A percentile compares a stretch with the other conserved stretches of the same genome.
phyloP scores from a whole-genome alignment of 2,329 filamentous ascomycete species.

The Incumbomyces lentus region DNA sequence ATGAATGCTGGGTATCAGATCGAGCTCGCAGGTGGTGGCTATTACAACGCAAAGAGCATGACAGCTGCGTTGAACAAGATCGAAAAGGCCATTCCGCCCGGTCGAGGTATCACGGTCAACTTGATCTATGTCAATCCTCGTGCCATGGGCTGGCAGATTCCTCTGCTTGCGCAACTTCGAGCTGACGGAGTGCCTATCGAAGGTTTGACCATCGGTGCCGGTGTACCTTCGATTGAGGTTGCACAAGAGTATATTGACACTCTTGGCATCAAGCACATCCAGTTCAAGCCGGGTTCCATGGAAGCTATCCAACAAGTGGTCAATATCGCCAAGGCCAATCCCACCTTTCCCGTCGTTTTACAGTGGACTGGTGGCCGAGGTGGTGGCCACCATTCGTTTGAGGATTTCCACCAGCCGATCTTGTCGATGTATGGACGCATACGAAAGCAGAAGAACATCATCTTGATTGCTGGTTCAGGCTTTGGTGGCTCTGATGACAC shows the following conservation, averaged over 20 bases:
- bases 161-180: slow-evolving; percentile 66
- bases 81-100: slow-evolving; percentile 70
- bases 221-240: slow-evolving; percentile 86
- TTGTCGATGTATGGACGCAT: slow-evolving; percentile 86
- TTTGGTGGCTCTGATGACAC: slow-evolving; percentile 86
- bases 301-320: slow-evolving; percentile 83
- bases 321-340: slow-evolving; percentile 90
- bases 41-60: slow-evolving; percentile 75
- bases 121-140: slow-evolving; percentile 83
- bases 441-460: slow-evolving; percentile 73
- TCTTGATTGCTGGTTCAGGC: slow-evolving; percentile 80
- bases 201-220: slow-evolving; percentile 82
- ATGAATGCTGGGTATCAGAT: slow-evolving; percentile 96
- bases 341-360: slow-evolving; percentile 79
- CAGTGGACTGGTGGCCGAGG: slow-evolving; percentile 94
- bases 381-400: slow-evolving; percentile 87
- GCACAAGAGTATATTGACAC: slow-evolving; percentile 91
- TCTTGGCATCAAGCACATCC: slow-evolving; percentile 81
- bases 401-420: slow-evolving; percentile 90
- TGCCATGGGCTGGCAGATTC: slow-evolving; percentile 88
- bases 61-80: slow-evolving; percentile 75
- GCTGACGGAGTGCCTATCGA: slow-evolving; percentile 83
- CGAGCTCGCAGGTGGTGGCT: slow-evolving; percentile 80
- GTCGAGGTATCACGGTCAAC: slow-evolving; percentile 80
- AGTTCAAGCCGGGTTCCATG: slow-evolving; percentile 84